Base-by-base conservation (phyloP, 202 grass and related monocot genomes). In the Alloteropsis angusta region DNA sequence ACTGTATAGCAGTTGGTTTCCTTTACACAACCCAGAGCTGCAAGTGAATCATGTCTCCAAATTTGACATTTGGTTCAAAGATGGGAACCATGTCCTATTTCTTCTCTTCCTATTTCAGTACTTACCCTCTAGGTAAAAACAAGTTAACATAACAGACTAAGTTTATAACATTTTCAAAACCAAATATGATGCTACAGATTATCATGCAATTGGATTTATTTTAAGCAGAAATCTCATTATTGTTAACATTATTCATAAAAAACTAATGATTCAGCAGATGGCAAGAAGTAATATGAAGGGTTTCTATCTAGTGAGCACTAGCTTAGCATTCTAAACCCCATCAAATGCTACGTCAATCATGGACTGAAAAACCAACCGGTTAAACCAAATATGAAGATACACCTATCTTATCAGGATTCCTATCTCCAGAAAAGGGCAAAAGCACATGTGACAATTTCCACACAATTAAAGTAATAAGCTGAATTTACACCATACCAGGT, bases 401-500 rank as follows among this genome's bases (percentile, higher is more conserved):
- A 56, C 7, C n/a, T 6, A 52, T 52, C 75, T 81, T 12, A 48
- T 56, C 12, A 43, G 63, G 18, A 62, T 16, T 80, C 5, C 10
- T 53, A 42, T 68, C 42, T 65, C 55, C 16, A 72, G 16, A 15
- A 38, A 11, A 19, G 7, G 36, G 26, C 36, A 50, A 67, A 46
- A 57, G 9, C 28, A 80, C 42, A 0, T 12, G 28, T 73, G 37
- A 53, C 34, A 68, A 57, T 49, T 38, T 61, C 6, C 3, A 10
- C 47, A 75, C 4, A 34, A 72, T 5, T 66, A 22, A 77, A 65
- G 8, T 34, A 63, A 28, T 52, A 77, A n/a, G 35, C 76, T 76
- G 41, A 57, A 28, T 58, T 77, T 59, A 70, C 34, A 82, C 5
- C 69, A 58, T 86, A 94, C 89, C 91, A 66, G 82, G 67, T 90